Evolutionary conservation across 495 filamentous ascomycete species (phyloP).

Genomic region (Pseudevernia furfuracea): DNA sequence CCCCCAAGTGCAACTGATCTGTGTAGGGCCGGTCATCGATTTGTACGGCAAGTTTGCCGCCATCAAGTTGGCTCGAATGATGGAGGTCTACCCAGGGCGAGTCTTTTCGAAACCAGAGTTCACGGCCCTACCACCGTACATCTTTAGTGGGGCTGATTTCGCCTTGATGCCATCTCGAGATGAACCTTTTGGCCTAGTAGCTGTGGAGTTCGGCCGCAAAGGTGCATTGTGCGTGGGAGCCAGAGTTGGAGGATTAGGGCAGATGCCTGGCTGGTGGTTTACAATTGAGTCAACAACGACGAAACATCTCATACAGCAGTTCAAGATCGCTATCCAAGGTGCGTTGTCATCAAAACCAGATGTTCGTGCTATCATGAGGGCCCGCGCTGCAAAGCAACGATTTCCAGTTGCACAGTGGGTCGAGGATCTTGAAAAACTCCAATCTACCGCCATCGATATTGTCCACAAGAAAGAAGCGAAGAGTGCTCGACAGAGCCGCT

Average conservation of each 20-base stretch:
- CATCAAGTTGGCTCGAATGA: conserved; percentile 61
- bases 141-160: conserved; percentile 77
- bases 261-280: conserved; percentile 73
- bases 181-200: conserved; percentile 75
- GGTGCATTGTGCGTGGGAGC: conserved; percentile 69
- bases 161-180: conserved; percentile 75
- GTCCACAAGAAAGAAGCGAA: conserved; percentile 20
- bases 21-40: conserved; percentile 68
- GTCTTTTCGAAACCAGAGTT: conserved; percentile 74
- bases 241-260: conserved; percentile 56
- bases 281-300: conserved; percentile 64
- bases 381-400: conserved; percentile 66
- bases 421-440: conserved; percentile 53
- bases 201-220: conserved; percentile 73
- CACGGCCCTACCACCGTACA: conserved; percentile 62
- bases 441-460: conserved; percentile 44
- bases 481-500: conserved; percentile 7
- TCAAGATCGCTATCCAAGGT: conserved; percentile 58
- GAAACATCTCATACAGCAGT: conserved; percentile 63
- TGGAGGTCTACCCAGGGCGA: conserved; percentile 63
- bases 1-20: conserved; percentile 61
- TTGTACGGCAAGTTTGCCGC: conserved; percentile 73
- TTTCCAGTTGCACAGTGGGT: conserved; percentile 68
- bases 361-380: conserved; percentile 60
- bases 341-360: conserved; percentile 55